Base-by-base conservation (phyloP, 371 early-diverging fungal species). In the Mucor mucedo region DNA sequence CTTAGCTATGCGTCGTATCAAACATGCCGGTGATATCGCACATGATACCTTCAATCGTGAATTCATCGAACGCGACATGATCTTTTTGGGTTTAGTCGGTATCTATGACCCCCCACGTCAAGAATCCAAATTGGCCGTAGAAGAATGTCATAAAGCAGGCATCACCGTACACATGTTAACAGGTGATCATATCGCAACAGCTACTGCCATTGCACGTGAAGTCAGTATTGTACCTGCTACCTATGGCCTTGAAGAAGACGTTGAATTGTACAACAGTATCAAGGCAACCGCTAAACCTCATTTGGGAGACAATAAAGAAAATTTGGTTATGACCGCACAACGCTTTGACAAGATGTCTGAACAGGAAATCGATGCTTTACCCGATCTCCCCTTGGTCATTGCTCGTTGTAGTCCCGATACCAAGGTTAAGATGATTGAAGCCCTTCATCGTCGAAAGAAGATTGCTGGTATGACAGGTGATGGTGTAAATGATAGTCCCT, bases 131-230 rank as follows among this genome's bases (percentile, higher is more conserved):
- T 80, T 73, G 6, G 93, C 95, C 48, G 95, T 97, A 28, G 80
- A 88, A 72, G 86, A 91, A 69, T 96, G 97, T 67, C 89, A 94
- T 60, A 72, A 76, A 30, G 97, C 98, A 14, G 97, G 98, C 50
- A 96, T 98, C 75, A 87, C 88, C 29, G 97, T 98, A 29, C 89
- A 93, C 65, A 97, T 98, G 96, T 83, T 97, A 30, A 98, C 98
- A 0, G 98, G 98, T 49, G 97, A 98, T 69, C 97, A 97, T 66
- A 87, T 92, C 4, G 88, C 90, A 27, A 98, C 97, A 0, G 98
- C 98, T 1, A 83, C 93, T 0, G 95, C 98, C 1, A 96, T 98
- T 75, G 97, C 97, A 11, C 86, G 88, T 49, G 89, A 97, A 67
- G 89, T 97, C 3, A 94, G 91, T 13, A 96, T 98, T 62, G 70